Conservation (phyloP, 2,329 filamentous ascomycete species). For the Talaromyces sp. region DNA sequence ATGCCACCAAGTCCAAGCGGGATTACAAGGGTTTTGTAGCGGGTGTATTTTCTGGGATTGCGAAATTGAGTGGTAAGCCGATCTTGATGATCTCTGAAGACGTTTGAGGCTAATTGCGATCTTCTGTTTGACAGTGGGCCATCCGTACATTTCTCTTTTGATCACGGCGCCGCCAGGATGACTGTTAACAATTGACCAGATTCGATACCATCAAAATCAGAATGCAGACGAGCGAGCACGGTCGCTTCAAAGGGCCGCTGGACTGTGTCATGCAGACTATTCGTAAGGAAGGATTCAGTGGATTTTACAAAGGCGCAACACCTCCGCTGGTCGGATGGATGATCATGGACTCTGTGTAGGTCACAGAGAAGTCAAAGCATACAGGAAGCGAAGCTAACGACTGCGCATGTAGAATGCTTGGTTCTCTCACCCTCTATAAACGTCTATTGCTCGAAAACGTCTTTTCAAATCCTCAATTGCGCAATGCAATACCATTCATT, state of each 20-base stretch:
- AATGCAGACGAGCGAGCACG: constrained; percentile 74
- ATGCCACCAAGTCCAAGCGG: constrained; percentile 25
- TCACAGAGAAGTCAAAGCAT: neutral
- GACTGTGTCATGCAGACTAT: constrained; percentile 83
- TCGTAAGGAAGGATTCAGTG: constrained; percentile 75
- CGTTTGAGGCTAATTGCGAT: neutral
- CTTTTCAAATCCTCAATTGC: constrained; percentile 57
- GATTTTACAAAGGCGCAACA: constrained; percentile 90
- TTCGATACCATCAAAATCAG: constrained; percentile 98
- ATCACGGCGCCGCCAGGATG: neutral
- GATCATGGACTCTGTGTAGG: constrained; percentile 80
- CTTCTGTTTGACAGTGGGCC: constrained; percentile 48
- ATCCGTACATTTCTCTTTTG: constrained; percentile 49
- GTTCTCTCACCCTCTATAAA: constrained; percentile 85
- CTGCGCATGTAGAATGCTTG: constrained; percentile 64
- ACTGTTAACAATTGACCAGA: constrained; percentile 34
- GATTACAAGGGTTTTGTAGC: constrained; percentile 96
- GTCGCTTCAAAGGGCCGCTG: constrained; percentile 79
- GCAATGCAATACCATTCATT: constrained; percentile 36
- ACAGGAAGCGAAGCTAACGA: neutral
- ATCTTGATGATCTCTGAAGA: neutral
- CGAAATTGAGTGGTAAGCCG: constrained; percentile 74
- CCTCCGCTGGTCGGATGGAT: constrained; percentile 96
- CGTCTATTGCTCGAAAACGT: constrained; percentile 75
- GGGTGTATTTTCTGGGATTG: constrained; percentile 90